phyloP scores from a whole-genome alignment of 352 stramenopile genomes.

The Globisporangium heterothallicum region DNA sequence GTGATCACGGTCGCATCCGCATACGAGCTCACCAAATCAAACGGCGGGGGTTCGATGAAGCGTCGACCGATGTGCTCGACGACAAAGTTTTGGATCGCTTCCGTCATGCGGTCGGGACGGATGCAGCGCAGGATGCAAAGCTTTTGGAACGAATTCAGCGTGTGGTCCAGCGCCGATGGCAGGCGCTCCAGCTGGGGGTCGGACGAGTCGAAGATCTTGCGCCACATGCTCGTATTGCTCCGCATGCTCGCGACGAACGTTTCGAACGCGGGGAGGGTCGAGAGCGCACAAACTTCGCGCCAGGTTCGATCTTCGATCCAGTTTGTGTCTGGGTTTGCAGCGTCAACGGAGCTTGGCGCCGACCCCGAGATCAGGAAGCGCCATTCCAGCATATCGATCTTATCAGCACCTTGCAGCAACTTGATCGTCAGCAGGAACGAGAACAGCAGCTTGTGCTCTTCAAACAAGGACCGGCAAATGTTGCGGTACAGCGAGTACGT shows the following conservation, averaged over 20 bases:
- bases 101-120: slow-evolving; percentile 53
- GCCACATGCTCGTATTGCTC: slow-evolving; percentile 23
- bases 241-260: slow-evolving; percentile 18
- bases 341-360: slow-evolving; percentile 27
- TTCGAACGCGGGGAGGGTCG: slow-evolving; percentile 31
- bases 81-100: slow-evolving; percentile 83
- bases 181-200: slow-evolving; percentile 35
- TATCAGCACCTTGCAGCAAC: slow-evolving; percentile 60
- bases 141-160: slow-evolving; percentile 45
- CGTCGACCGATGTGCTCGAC: slow-evolving; percentile 63
- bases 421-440: slow-evolving; percentile 91
- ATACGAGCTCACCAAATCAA: slow-evolving; percentile 82
- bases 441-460: slow-evolving; percentile 93
- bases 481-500: slow-evolving; percentile 94
- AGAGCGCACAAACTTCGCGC: slow-evolving; percentile 29
- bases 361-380: slow-evolving; percentile 91
- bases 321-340: slow-evolving; percentile 20
- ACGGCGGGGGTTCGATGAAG: slow-evolving; percentile 83
- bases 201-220: slow-evolving; percentile 36
- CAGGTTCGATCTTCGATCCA: slow-evolving; percentile 43
- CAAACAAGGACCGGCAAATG: slow-evolving; percentile 92
- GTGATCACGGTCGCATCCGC: slow-evolving; percentile 77
- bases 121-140: slow-evolving; percentile 51
- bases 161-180: slow-evolving; percentile 23
- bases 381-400: slow-evolving; percentile 90